A percentile compares a stretch with the other conserved stretches of the same genome.
Evolutionary conservation across 2,329 filamentous ascomycete species (phyloP).

Genomic region (Microsporum ferrugineum): DNA sequence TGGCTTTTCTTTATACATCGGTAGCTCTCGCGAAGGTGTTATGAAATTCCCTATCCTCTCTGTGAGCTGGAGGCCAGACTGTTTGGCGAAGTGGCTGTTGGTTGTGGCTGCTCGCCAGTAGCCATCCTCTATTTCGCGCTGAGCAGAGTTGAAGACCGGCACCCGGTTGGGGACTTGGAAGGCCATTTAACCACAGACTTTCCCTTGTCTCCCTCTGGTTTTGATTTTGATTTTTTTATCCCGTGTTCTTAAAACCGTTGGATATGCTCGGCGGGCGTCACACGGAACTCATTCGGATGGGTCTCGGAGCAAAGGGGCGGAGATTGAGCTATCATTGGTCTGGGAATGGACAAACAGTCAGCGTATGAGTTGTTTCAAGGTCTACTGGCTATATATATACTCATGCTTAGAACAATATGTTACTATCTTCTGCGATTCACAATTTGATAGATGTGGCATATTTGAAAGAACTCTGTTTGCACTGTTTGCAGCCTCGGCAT

Average conservation of each 20-base stretch:
- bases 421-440: background rate
- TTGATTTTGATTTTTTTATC: background rate
- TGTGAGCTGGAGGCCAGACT: slow-evolving; percentile 39
- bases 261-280: background rate
- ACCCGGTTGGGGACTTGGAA: slow-evolving; percentile 59
- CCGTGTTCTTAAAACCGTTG: background rate
- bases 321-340: background rate
- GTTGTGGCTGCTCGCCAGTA: slow-evolving; percentile 48
- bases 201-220: background rate
- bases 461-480: background rate
- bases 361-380: background rate
- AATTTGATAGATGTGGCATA: background rate
- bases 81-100: slow-evolving; percentile 17
- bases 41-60: slow-evolving; percentile 56
- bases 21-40: slow-evolving; percentile 53
- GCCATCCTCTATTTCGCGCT: slow-evolving; percentile 54
- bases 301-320: background rate
- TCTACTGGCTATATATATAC: background rate
- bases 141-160: slow-evolving; percentile 55
- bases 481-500: background rate
- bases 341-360: background rate
- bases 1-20: slow-evolving; percentile 99
- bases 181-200: slow-evolving; percentile 22
- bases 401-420: background rate
- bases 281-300: background rate